Percentiles rank a stretch among this genome's conserved stretches.
Conservation (phyloP, 345 rosid species). For the Lagerstroemia speciosa region DNA sequence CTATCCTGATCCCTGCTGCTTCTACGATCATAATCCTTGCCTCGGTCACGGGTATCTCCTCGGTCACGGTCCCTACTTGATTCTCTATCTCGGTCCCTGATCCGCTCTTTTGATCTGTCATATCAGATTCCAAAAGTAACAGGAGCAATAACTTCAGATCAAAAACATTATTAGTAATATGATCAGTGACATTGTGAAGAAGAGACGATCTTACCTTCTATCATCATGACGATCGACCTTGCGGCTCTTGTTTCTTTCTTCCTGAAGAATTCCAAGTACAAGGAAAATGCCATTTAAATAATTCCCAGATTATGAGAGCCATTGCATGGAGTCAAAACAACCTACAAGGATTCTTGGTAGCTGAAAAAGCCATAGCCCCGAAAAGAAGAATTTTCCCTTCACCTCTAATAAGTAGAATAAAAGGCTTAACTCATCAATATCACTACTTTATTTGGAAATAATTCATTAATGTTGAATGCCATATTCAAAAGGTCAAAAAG, state of each 20-base stretch:
- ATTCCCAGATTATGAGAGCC: background rate
- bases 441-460: background rate
- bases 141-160: background rate
- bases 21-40: conserved; percentile 77
- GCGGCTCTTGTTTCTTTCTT: conserved; percentile 66
- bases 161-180: background rate
- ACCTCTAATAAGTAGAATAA: background rate
- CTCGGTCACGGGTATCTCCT: conserved; percentile 68
- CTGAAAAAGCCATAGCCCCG: background rate
- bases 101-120: conserved; percentile 71
- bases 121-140: background rate
- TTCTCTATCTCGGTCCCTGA: conserved; percentile 26
- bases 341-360: background rate
- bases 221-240: conserved; percentile 53
- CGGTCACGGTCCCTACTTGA: conserved; percentile 27
- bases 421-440: background rate
- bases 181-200: background rate
- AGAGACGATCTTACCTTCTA: conserved; percentile 25
- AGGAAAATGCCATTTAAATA: conserved; percentile 14
- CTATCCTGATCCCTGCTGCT: conserved; percentile 74
- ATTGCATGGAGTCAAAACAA: conserved; percentile 7
- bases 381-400: background rate
- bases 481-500: background rate
- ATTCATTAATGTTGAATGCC: too few species aligned
- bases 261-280: conserved; percentile 42